Base-by-base conservation (phyloP, 2,329 filamentous ascomycete species). In the Paraconiothyrium brasiliense region DNA sequence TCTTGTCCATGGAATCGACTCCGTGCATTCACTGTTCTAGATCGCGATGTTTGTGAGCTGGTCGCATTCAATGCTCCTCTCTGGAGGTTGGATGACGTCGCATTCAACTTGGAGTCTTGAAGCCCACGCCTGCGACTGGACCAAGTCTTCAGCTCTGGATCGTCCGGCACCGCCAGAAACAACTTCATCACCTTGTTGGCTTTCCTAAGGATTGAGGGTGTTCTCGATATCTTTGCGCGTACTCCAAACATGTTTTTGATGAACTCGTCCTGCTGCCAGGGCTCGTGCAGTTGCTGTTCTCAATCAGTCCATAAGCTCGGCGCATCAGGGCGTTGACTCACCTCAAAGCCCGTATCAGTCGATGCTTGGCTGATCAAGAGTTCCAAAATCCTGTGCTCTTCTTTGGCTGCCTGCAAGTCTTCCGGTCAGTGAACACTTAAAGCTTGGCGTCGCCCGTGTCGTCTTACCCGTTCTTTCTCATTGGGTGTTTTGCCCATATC, bases 111-210 rank as follows among this genome's bases (percentile, higher is more conserved):
- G 6, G 52, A 47, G 41, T 46, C 47, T 16, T 47, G 52, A 22
- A 35, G 10, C 34, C 41, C 39, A 30, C 35, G 58, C 13, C 24
- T 52, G n/a, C 58, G 43, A 3, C 44, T 49, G 6, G 61, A 60
- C 44, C 51, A 55, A 14, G 61, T 51, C 22, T 63, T 63, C 20
- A 59, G 35, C 22, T 59, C 34, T 10, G 58, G 58, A 35, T 63
- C 61, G 30, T 54, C 44, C 3, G 61, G 58, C 9, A 63, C 50
- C 6, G 54, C 58, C 20, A 63, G 24, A 16, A 56, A n/a, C 52
- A 35, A 57, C 44, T 52, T 54, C 50, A 59, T 52, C 22, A 54
- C 47, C 54, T 54, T 57, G 41, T 54, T 54, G 14, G 58, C 16
- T 11, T 39, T 44, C 20, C 51, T 49, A 24, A 46, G 20, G 8